These are phyloP conservation scores for Quercus glauca DNA, from an alignment of 306 rosid genomes.

Conservation along the genomic window DNA sequence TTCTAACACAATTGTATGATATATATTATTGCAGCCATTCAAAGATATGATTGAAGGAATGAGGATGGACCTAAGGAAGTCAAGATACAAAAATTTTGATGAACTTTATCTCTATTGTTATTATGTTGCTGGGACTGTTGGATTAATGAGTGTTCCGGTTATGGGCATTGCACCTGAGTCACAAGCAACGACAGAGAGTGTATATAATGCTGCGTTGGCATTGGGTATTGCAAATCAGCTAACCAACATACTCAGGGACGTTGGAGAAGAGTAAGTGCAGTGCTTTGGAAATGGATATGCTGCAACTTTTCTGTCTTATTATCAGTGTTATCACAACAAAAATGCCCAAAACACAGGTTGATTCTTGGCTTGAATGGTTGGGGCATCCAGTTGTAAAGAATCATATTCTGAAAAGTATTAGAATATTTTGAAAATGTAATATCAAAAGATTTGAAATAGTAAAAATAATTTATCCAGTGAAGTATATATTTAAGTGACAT, in stretches of 20 bases:
- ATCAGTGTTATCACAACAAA: not conserved
- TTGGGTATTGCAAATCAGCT: conserved; percentile 62
- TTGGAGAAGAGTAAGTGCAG: conserved; percentile 58
- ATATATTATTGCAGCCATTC: conserved; percentile 43
- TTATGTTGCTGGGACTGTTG: conserved; percentile 64
- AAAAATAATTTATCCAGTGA: not conserved
- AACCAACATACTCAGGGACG: conserved; percentile 62
- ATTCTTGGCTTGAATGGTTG: not conserved
- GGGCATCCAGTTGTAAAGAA: not conserved
- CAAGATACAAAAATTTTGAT: conserved; percentile 51
- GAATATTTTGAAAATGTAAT: not conserved
- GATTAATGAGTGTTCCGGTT: conserved; percentile 58
- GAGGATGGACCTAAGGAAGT: conserved; percentile 53
- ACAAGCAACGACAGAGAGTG: conserved; percentile 47
- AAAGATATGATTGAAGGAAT: conserved; percentile 61
- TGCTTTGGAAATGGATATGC: not conserved
- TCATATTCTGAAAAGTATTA: not conserved
- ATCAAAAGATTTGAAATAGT: not conserved
- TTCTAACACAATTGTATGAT: not conserved
- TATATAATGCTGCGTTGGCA: conserved; percentile 57
- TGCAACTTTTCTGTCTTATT: conserved; percentile 11
- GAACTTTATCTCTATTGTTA: conserved; percentile 61
- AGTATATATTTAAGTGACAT: not conserved
- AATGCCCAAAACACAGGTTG: not conserved
- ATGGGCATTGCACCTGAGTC: conserved; percentile 56